Conservation (phyloP, 1,139 yeast species). For the Kurtzmaniella quercitrusa region DNA sequence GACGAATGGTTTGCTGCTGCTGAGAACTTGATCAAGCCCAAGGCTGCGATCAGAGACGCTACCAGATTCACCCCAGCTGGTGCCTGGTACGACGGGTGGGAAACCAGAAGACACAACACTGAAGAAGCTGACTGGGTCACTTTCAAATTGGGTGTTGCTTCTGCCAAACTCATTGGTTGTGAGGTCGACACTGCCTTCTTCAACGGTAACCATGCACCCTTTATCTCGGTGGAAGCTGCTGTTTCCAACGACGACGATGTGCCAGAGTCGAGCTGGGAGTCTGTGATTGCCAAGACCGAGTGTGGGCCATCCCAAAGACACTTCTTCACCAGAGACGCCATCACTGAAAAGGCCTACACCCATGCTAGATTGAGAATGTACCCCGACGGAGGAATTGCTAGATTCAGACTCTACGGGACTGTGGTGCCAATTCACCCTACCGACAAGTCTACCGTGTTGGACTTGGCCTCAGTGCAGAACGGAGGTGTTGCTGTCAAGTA, state of each 20-base stretch:
- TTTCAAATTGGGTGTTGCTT: slow-evolving; percentile 75
- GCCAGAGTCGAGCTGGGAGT: slow-evolving; percentile 55
- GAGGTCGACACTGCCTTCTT: slow-evolving; percentile 92
- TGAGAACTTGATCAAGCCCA: slow-evolving; percentile 77
- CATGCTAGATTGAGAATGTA: slow-evolving; percentile 85
- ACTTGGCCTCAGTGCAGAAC: slow-evolving; percentile 74
- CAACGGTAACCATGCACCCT: slow-evolving; percentile 94
- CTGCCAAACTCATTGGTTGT: slow-evolving; percentile 74
- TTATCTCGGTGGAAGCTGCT: slow-evolving; percentile 78
- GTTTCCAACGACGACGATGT: slow-evolving; percentile 23
- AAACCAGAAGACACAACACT: slow-evolving; percentile 86
- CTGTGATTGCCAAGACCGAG: slow-evolving; percentile 62
- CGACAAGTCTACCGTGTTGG: slow-evolving; percentile 46
- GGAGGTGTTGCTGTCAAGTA: slow-evolving; percentile 85
- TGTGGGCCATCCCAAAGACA: slow-evolving; percentile 90
- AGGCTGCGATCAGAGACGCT: slow-evolving; percentile 74
- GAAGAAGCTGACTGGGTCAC: slow-evolving; percentile 85
- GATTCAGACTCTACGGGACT: slow-evolving; percentile 82
- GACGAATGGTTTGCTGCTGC: slow-evolving; percentile 98
- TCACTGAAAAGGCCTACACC: slow-evolving; percentile 62
- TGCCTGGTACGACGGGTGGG: slow-evolving; percentile 99
- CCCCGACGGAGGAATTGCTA: slow-evolving; percentile 96
- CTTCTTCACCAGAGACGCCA: slow-evolving; percentile 59
- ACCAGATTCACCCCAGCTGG: slow-evolving; percentile 79
- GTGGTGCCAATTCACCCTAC: slow-evolving; percentile 64